A percentile compares a stretch with the other conserved stretches of the same genome.
Conservation (phyloP, 1,284 basidiomycete genomes). For the Meripilus lineatus region DNA sequence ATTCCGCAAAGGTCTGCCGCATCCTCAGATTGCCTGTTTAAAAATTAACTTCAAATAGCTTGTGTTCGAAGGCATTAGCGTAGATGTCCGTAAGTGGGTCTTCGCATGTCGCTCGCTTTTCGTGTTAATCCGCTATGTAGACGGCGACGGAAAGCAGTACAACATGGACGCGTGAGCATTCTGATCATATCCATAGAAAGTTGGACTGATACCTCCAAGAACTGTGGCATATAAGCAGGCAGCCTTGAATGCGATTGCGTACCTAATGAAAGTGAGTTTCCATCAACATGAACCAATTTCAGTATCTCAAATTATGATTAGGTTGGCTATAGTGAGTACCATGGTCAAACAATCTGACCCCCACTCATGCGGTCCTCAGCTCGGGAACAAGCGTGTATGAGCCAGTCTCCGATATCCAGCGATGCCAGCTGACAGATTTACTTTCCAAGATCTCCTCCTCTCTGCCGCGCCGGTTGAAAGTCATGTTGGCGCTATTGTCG, state of each 20-base stretch:
- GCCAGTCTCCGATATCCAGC: not conserved
- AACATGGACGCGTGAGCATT: conserved; percentile 67
- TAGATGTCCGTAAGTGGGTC: conserved; percentile 55
- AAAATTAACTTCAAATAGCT: conserved; percentile 42
- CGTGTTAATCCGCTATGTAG: conserved; percentile 25
- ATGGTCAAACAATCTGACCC: no score
- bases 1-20: conserved; percentile 53
- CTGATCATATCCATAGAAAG: not conserved
- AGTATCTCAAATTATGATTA: conserved; percentile 16
- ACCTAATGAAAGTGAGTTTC: conserved; percentile 58
- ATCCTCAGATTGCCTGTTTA: not conserved
- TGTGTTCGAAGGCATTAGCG: conserved; percentile 71
- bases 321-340: conserved; percentile 60
- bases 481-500: conserved; percentile 71
- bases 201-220: conserved; percentile 25
- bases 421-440: not conserved
- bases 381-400: conserved; percentile 66
- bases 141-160: conserved; percentile 71
- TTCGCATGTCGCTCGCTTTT: not conserved
- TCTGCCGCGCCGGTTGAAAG: conserved; percentile 75
- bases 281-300: conserved; percentile 1
- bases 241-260: conserved; percentile 70
- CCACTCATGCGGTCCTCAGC: conserved; percentile 38
- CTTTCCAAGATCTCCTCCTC: conserved; percentile 54
- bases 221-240: conserved; percentile 79